phyloP scores from a whole-genome alignment of 345 rosid genomes.

The Erucastrum elatum region DNA sequence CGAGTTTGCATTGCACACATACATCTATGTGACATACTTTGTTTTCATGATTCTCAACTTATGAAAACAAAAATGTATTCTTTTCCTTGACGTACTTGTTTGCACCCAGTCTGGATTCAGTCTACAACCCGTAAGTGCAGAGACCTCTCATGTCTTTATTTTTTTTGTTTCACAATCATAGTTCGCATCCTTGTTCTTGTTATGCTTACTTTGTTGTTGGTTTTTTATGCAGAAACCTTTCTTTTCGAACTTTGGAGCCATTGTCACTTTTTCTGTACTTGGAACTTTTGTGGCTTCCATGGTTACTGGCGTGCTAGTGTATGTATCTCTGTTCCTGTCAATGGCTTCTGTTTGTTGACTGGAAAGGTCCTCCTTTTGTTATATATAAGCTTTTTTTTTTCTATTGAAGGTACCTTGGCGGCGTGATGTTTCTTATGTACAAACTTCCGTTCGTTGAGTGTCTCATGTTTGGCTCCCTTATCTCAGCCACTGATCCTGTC shows the following conservation, averaged over 20 bases:
- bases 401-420: conserved; percentile 81
- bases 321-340: conserved; percentile 41
- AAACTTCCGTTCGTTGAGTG: conserved; percentile 91
- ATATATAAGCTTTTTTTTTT: conserved; percentile 2
- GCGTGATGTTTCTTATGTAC: conserved; percentile 79
- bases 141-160: conserved; percentile 9
- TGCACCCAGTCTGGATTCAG: conserved; percentile 96
- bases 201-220: conserved; percentile 14
- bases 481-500: conserved; percentile 99
- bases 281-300: conserved; percentile 87
- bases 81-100: conserved; percentile 57
- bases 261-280: conserved; percentile 82
- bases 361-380: neutral
- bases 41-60: conserved; percentile 3
- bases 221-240: conserved; percentile 82
- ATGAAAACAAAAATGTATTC: no score
- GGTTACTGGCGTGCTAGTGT: conserved; percentile 91
- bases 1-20: neutral
- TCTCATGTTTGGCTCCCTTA: conserved; percentile 97
- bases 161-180: neutral
- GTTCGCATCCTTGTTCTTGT: neutral
- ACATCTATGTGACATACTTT: neutral
- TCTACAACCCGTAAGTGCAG: conserved; percentile 74
- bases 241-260: conserved; percentile 96
- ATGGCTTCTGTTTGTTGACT: neutral